phyloP scores from a whole-genome alignment of 1,139 yeast genomes.

The Taphrina populina region DNA sequence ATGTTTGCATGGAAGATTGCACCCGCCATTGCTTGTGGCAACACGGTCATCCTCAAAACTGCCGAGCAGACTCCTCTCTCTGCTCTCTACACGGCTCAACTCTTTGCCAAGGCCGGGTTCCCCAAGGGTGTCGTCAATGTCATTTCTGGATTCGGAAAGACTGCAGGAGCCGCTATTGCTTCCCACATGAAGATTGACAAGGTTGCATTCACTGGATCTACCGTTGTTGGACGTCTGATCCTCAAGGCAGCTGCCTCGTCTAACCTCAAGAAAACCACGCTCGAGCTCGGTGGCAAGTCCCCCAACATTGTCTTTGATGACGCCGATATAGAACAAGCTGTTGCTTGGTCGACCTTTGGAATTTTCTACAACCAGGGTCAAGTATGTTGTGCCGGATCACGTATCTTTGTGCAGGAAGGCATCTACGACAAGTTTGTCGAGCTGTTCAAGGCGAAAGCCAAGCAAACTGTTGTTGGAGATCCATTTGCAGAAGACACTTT shows the following conservation, averaged over 20 bases:
- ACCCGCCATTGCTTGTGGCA: slow-evolving; percentile 80
- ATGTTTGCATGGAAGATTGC: slow-evolving; percentile 86
- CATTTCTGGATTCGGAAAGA: slow-evolving; percentile 73
- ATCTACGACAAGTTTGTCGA: slow-evolving; percentile 66
- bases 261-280: slow-evolving; percentile 72
- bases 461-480: slow-evolving; percentile 57
- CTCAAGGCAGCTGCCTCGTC: slow-evolving; percentile 69
- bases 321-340: slow-evolving; percentile 64
- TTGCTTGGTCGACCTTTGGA: slow-evolving; percentile 60
- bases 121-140: slow-evolving; percentile 80
- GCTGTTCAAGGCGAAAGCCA: slow-evolving; percentile 57
- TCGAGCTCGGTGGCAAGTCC: slow-evolving; percentile 85
- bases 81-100: slow-evolving; percentile 62
- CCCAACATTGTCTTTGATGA: slow-evolving; percentile 77
- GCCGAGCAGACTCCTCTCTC: slow-evolving; percentile 84
- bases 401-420: slow-evolving; percentile 73
- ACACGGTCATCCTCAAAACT: slow-evolving; percentile 73
- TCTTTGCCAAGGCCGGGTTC: slow-evolving; percentile 67
- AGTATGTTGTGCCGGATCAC: slow-evolving; percentile 85
- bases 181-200: slow-evolving; percentile 68
- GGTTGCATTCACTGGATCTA: slow-evolving; percentile 84
- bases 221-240: slow-evolving; percentile 73
- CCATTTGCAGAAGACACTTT: slow-evolving; percentile 69
- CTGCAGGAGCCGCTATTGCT: slow-evolving; percentile 72
- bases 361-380: slow-evolving; percentile 83